Evolutionary conservation across 1,284 basidiomycete species (phyloP).

Genomic region (Trichosporon coremiiforme): DNA sequence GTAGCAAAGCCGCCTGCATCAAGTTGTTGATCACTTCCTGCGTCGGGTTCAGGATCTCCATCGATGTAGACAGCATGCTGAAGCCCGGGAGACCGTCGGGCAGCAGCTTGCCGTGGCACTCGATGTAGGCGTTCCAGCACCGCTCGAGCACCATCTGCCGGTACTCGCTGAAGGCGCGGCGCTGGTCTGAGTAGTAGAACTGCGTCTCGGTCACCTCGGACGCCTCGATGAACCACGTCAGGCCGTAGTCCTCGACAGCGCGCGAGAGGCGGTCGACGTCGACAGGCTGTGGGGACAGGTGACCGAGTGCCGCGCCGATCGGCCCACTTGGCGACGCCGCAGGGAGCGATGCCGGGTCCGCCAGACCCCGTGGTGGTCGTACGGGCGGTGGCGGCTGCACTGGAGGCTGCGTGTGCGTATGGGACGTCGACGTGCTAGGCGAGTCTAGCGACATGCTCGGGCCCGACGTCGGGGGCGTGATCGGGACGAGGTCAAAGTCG

Average conservation of each 20-base stretch:
- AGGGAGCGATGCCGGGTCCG: neutral
- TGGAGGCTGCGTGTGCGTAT: neutral
- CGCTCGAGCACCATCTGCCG: conserved; percentile 23
- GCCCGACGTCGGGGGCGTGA: conserved; percentile 13
- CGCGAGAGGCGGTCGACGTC: conserved; percentile 14
- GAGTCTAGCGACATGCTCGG: neutral
- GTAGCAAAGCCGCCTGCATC: conserved; percentile 22
- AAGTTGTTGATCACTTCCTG: conserved; percentile 18
- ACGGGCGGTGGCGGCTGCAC: neutral
- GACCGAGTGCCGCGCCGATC: neutral
- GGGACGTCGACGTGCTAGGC: neutral
- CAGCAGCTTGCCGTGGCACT: conserved; percentile 25
- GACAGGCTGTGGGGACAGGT: neutral
- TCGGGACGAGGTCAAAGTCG: conserved; percentile 22
- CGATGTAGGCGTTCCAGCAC: conserved; percentile 29
- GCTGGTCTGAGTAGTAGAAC: conserved; percentile 23
- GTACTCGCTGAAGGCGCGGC: conserved; percentile 24
- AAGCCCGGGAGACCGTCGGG: conserved; percentile 8
- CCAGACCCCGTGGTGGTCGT: neutral
- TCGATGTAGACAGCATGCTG: conserved; percentile 16
- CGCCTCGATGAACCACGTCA: conserved; percentile 31
- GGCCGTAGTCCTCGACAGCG: conserved; percentile 21
- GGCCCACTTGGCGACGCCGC: neutral
- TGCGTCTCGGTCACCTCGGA: conserved; percentile 25
- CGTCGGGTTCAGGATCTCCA: neutral